phyloP scores from a whole-genome alignment of 768 basidiomycete genomes.

The Trametes sanguinea region DNA sequence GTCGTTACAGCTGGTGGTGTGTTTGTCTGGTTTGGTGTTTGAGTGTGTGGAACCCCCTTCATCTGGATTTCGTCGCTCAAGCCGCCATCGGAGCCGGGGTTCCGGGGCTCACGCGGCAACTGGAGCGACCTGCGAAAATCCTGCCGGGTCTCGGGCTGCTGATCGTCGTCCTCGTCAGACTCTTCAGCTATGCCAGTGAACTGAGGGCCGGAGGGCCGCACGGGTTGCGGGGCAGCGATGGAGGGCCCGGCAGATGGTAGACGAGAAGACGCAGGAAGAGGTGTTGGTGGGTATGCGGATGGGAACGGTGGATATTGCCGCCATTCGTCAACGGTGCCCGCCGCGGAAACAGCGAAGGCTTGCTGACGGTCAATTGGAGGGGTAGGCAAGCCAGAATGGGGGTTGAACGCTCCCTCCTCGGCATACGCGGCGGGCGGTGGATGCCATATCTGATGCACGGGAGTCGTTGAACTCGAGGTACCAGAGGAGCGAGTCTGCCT shows the following conservation, averaged over 20 bases:
- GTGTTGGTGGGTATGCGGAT: slow-evolving; percentile 70
- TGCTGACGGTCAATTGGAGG: slow-evolving; percentile 17
- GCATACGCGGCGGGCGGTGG: slow-evolving; percentile 52
- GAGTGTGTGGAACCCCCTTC: slow-evolving; percentile 43
- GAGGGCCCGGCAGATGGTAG: slow-evolving; percentile 10
- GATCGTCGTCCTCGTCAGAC: slow-evolving; percentile 13
- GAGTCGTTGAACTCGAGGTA: slow-evolving; percentile 4
- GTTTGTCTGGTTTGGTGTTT: slow-evolving; percentile 28
- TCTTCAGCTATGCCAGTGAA: slow-evolving; percentile 21
- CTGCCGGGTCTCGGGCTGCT: slow-evolving; percentile 36
- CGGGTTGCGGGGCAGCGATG: slow-evolving; percentile 19
- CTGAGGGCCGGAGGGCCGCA: slow-evolving; percentile 16
- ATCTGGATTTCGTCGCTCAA: slow-evolving; percentile 56
- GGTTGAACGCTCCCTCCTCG: slow-evolving; percentile 37
- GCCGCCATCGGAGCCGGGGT: slow-evolving; percentile 59
- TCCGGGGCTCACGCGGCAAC: slow-evolving; percentile 58
- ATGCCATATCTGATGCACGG: slow-evolving; percentile 56
- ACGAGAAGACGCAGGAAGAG: slow-evolving; percentile 17
- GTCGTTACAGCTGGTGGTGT: slow-evolving; percentile 19
- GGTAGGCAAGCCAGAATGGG: slow-evolving; percentile 24
- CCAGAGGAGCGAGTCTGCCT: slow-evolving; percentile 9
- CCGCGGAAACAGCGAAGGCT: slow-evolving; percentile 4
- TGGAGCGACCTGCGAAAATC: slow-evolving; percentile 75
- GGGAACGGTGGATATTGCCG: slow-evolving; percentile 73
- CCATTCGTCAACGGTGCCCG: slow-evolving; percentile 58